Percentiles rank a stretch among this genome's conserved stretches.
Evolutionary conservation across 768 basidiomycete species (phyloP).

Genomic region (Imleria badia): DNA sequence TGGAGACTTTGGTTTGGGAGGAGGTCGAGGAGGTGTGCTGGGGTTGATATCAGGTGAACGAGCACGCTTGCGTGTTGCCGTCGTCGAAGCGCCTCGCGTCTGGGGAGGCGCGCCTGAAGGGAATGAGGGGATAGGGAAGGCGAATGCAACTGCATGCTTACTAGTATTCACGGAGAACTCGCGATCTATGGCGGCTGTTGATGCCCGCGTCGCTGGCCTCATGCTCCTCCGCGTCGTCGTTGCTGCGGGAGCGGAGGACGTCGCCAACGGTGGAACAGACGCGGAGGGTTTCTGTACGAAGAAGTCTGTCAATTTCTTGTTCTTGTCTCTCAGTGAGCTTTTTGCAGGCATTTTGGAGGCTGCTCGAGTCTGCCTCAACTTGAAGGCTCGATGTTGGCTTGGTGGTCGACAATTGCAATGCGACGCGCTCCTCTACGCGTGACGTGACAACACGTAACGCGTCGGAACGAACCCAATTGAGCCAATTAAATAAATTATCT

Average conservation of each 20-base stretch:
- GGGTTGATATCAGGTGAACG: constrained; percentile 22
- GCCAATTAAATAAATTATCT: neutral
- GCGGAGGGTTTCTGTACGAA: constrained; percentile 37
- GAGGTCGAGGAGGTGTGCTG: neutral
- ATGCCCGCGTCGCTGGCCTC: constrained; percentile 5
- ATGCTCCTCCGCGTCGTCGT: constrained; percentile 9
- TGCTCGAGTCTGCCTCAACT: neutral
- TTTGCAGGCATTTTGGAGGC: constrained; percentile 19
- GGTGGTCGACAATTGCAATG: neutral
- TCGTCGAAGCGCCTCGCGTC: constrained; percentile 11
- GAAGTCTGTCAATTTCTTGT: constrained; percentile 44
- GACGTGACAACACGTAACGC: constrained; percentile 16
- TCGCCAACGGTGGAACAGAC: constrained; percentile 10
- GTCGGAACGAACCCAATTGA: neutral
- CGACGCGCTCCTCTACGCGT: constrained; percentile 14
- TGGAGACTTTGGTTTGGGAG: constrained; percentile 19
- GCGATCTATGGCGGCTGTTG: neutral
- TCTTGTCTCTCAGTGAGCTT: constrained; percentile 14
- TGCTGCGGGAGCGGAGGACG: neutral
- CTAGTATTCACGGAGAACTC: constrained; percentile 12
- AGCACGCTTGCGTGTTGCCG: constrained; percentile 25
- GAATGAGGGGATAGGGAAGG: neutral
- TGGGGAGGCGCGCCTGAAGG: constrained; percentile 13
- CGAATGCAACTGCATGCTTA: constrained; percentile 6
- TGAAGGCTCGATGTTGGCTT: neutral